phyloP scores from a whole-genome alignment of 2,329 filamentous ascomycete species.

The Dryadomyces quercivorus region DNA sequence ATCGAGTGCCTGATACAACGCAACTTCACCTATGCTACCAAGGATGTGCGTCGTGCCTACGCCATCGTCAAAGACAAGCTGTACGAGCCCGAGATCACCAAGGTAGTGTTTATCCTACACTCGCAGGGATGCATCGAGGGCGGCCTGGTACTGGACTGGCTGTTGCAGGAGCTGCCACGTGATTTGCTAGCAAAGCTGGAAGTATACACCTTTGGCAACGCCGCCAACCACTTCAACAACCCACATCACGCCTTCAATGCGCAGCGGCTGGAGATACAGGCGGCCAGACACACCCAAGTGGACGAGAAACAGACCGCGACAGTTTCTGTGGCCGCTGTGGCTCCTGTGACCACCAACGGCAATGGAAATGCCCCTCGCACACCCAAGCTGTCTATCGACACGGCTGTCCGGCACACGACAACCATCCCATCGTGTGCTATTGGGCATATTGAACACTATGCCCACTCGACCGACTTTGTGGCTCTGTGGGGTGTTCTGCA shows the following conservation, averaged over 20 bases:
- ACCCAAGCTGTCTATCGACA: not conserved
- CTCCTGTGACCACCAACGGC: not conserved
- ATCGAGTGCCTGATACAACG: constrained; percentile 68
- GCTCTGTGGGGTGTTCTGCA: constrained; percentile 62
- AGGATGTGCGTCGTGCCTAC: constrained; percentile 52
- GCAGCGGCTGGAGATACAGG: constrained; percentile 20
- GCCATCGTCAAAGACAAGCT: constrained; percentile 50
- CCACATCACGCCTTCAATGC: constrained; percentile 42
- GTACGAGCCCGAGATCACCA: constrained; percentile 47
- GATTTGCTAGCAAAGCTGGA: constrained; percentile 57
- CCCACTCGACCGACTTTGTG: constrained; percentile 62
- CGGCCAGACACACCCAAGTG: not conserved
- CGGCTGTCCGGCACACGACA: constrained; percentile 1
- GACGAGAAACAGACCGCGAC: not conserved
- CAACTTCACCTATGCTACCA: constrained; percentile 59
- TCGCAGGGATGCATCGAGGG: constrained; percentile 69
- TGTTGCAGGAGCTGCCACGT: constrained; percentile 58
- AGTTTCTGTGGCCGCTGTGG: not conserved
- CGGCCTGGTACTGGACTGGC: constrained; percentile 62
- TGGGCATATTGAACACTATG: constrained; percentile 69
- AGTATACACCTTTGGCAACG: constrained; percentile 67
- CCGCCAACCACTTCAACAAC: constrained; percentile 74
- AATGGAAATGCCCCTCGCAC: not conserved
- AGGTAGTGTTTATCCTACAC: constrained; percentile 63
- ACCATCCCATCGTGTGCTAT: constrained; percentile 40